Base-by-base conservation (phyloP, 2,329 filamentous ascomycete genomes). In the Trichophyton verrucosum region DNA sequence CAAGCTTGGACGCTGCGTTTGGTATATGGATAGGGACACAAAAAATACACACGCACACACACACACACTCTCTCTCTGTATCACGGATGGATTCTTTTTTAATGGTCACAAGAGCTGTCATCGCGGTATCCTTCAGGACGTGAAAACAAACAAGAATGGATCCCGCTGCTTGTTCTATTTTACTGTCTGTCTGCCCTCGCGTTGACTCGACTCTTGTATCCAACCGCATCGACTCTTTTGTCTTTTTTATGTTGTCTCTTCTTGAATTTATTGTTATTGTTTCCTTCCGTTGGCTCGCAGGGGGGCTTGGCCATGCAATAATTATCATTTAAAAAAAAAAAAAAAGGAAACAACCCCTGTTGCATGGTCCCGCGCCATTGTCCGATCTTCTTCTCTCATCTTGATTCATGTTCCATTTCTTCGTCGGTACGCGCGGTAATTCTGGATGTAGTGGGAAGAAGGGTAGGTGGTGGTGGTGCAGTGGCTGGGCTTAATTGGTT, bases 201-300 rank as follows among this genome's bases (percentile, higher is more conserved):
- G 17, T 38, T 30, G n/a, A n/a, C 17, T 56, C 8, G 33, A 38
- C 33, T 38, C 24, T 56, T 20, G 27, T 56, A 17, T 56, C 33
- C 40, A 44, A n/a, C 40, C 3, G 33, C 20, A 47, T 47, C 20
- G 44, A 46, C 17, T 46, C n/a, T n/a, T 56, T 56, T 56, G 11
- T 13, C n/a, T 27, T 30, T 55, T n/a, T 20, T 55, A 17, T 36
- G 3, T 36, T 36, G 5, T n/a, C 15, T 24, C 8, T 4, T 22
- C n/a, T 49, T 49, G 49, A 55, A n/a, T 5, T 55, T 55, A 33
- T 55, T 55, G 24, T 55, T 36, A 55, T 55, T 55, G 13, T n/a
- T 11, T 55, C 27, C 9, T 24, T 36, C 27, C 24, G 27, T 36
- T 55, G 27, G 27, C 49, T 17, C 2, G 49, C 27, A 20, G 27